Evolutionary conservation across 2,329 filamentous ascomycete species (phyloP), one percentile per base, ranked within the genome.

Genomic region (Leptographium wingfieldii): DNA sequence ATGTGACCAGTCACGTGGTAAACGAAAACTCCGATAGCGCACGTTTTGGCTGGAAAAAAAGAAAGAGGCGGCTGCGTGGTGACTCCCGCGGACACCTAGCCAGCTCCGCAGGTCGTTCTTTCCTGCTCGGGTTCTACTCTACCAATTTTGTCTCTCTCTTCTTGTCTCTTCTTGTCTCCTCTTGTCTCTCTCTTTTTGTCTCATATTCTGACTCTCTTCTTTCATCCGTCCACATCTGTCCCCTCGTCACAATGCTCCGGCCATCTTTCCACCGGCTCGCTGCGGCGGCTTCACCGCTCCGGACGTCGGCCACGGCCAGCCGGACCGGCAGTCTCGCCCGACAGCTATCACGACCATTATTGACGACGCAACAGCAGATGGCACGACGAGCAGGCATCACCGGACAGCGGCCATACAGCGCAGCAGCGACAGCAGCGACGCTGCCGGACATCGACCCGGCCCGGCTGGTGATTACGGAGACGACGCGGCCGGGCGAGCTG

Each of bases 401-500:
- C 29, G 29, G 33, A 7, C 33, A 10, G 48, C 74, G 77, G 66
- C 66, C 66, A 67, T 84, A 80, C 70, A 84, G 80, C 73, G 76
- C 77, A 62, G 72, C 74, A 61, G 74, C 76, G 9, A 77, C 78
- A 2, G 78, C 71, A 22, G 66, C 78, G 12, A 80, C 82, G 70
- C 80, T 85, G 38, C 79, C 82, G 59, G 84, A 82, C 60, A 81
- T 97, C 65, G 90, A 97, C 72, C 76, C 87, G n/a, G 81, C 84
- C 48, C 87, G 86, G 73, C 82, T 97, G 62, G 77, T 79, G 56
- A 79, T 96, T 69, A 85, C 84, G 61, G 84, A 86, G 74, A 95
- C 89, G 1, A 81, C 78, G 9, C 83, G 80, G 3, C 94, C 92
- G 12, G 94, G 92, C 74, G 72, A 80, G 35, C 77, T 92, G 59